Percentiles rank a stretch among this genome's conserved stretches.
phyloP scores from a whole-genome alignment of 257 asterid species.

The Linderniella brevidens region DNA sequence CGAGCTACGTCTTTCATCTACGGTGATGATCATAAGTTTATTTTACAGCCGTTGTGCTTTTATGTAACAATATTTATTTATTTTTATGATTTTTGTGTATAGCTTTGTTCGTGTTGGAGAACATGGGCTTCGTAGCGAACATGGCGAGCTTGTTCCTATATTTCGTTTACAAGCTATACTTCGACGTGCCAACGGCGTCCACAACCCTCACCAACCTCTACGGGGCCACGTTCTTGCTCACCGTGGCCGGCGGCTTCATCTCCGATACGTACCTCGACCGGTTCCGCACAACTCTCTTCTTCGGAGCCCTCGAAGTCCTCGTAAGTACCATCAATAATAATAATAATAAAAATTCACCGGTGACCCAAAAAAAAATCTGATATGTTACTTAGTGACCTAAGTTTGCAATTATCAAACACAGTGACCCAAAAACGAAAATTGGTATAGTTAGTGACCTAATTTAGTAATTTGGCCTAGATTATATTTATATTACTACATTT shows the following conservation, averaged over 20 bases:
- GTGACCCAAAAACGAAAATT: too few species aligned
- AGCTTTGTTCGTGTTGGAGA: conserved; percentile 43
- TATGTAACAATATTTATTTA: neutral
- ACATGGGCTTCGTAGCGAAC: conserved; percentile 47
- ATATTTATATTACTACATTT: too few species aligned
- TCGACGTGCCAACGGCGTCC: conserved; percentile 40
- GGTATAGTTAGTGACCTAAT: too few species aligned
- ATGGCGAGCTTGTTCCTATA: conserved; percentile 57
- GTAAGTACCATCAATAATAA: too few species aligned
- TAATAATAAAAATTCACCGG: too few species aligned
- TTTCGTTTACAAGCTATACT: conserved; percentile 40
- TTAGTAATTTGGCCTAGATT: too few species aligned
- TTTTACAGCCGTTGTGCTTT: neutral
- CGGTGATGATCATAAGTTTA: conserved; percentile 19
- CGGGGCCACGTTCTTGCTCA: conserved; percentile 46
- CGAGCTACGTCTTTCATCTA: conserved; percentile 49
- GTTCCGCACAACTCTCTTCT: conserved; percentile 32
- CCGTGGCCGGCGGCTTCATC: conserved; percentile 49
- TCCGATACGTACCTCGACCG: conserved; percentile 43
- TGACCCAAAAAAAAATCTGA: too few species aligned
- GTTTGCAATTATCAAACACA: too few species aligned
- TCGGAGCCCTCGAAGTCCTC: conserved; percentile 33
- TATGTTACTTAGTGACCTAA: too few species aligned
- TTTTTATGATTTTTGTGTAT: neutral
- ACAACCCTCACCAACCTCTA: conserved; percentile 50